Percentiles rank a stretch among this genome's conserved stretches.
Conservation (phyloP, 106 monocot genomes). For the Chionographis japonica region DNA sequence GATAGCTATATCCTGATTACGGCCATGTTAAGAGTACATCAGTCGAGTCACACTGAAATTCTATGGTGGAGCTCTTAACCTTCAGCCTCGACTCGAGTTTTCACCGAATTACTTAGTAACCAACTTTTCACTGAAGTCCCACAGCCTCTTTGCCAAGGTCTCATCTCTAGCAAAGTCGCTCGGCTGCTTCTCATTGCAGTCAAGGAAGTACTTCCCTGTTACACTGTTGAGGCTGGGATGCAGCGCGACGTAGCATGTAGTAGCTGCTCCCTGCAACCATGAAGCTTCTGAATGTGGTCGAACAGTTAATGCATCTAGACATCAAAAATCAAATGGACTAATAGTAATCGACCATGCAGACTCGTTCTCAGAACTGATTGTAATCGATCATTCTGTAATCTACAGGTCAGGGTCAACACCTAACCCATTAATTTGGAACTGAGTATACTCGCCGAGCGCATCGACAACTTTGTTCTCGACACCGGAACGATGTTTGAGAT, state of each 20-base stretch:
- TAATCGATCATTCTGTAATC: no score
- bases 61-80: not conserved
- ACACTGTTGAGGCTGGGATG: conserved; percentile 63
- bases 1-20: no score
- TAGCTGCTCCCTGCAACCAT: conserved; percentile 73
- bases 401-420: no score
- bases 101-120: conserved; percentile 18
- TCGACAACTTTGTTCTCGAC: no score
- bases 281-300: not conserved
- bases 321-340: not conserved
- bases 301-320: not conserved
- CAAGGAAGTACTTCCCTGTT: conserved; percentile 76
- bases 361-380: no score
- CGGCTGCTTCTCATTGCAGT: conserved; percentile 70
- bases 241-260: conserved; percentile 77
- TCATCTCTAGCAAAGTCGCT: conserved; percentile 40
- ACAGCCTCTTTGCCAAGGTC: conserved; percentile 50
- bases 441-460: no score
- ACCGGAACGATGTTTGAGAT: no score
- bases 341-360: not conserved
- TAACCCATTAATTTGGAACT: no score
- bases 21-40: not conserved
- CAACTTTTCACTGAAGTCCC: conserved; percentile 78
- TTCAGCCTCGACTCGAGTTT: not conserved
- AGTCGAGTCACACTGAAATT: not conserved